A percentile compares a stretch with the other conserved stretches of the same genome.
Evolutionary conservation across 208 protist species (phyloP).

Genomic region (Angomonas ambiguus): DNA sequence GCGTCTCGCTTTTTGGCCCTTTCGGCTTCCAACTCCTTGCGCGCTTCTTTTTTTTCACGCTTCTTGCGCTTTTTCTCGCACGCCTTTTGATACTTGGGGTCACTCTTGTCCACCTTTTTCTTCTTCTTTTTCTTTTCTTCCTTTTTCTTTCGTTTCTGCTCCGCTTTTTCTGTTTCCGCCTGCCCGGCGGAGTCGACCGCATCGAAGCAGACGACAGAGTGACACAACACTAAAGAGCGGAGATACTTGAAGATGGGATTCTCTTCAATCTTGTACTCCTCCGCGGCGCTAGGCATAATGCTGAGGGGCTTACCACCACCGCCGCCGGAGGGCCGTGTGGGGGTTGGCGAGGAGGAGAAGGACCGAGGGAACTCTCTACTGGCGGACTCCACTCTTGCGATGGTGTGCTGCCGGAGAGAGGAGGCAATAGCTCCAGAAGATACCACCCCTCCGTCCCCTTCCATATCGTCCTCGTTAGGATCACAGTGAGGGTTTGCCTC

Average conservation of each 20-base stretch:
- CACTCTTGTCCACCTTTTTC: neutral
- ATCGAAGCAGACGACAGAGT: slow-evolving; percentile 75
- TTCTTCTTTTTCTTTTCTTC: too few relatives aligned
- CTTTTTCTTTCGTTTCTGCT: neutral
- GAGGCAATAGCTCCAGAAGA: too few relatives aligned
- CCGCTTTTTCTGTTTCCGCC: neutral
- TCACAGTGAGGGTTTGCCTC: neutral
- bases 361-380: too few relatives aligned
- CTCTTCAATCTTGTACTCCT: slow-evolving; percentile 36
- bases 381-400: too few relatives aligned
- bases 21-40: slow-evolving; percentile 1
- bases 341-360: too few relatives aligned
- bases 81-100: neutral
- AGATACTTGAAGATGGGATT: slow-evolving; percentile 63
- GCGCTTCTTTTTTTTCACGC: neutral
- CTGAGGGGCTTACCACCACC: too few relatives aligned
- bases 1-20: slow-evolving; percentile 7
- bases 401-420: too few relatives aligned
- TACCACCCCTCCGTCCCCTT: too few relatives aligned
- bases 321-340: too few relatives aligned
- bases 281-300: neutral
- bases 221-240: slow-evolving; percentile 61
- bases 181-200: neutral
- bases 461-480: too few relatives aligned
- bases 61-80: slow-evolving; percentile 5